phyloP scores from a whole-genome alignment of 1,284 basidiomycete species.

The Irpex lacteus region DNA sequence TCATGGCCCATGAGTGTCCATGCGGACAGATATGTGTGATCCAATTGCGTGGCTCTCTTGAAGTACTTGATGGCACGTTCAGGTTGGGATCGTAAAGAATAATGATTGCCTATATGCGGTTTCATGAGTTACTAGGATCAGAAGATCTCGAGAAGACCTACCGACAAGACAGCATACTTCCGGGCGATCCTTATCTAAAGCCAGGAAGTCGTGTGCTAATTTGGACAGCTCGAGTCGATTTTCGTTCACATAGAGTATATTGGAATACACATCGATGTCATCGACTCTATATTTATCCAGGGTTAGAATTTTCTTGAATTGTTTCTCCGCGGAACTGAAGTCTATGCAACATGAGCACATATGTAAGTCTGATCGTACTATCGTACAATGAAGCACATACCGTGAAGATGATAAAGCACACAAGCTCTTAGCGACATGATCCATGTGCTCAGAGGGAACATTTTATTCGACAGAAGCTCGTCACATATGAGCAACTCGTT shows the following conservation, averaged over 20 bases:
- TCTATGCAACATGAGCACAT: slow-evolving; percentile 45
- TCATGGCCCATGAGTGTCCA: slow-evolving; percentile 99
- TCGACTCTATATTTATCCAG: slow-evolving; percentile 91
- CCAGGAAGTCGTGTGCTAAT: slow-evolving; percentile 89
- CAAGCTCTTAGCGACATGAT: slow-evolving; percentile 84
- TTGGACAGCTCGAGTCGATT: slow-evolving; percentile 86
- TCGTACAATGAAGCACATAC: slow-evolving; percentile 39
- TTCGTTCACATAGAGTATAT: slow-evolving; percentile 95
- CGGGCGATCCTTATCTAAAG: slow-evolving; percentile 86
- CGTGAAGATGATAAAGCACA: slow-evolving; percentile 87
- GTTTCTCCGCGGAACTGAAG: slow-evolving; percentile 78
- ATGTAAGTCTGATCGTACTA: not conserved
- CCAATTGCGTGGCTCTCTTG: slow-evolving; percentile 91
- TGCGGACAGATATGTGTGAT: slow-evolving; percentile 91
- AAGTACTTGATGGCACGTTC: slow-evolving; percentile 97
- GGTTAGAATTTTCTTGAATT: slow-evolving; percentile 80
- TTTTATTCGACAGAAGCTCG: slow-evolving; percentile 63
- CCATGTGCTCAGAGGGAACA: slow-evolving; percentile 85
- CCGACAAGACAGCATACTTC: slow-evolving; percentile 96
- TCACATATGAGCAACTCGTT: slow-evolving; percentile 79
- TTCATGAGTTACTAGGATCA: not conserved
- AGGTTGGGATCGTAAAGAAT: slow-evolving; percentile 90
- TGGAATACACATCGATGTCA: slow-evolving; percentile 95
- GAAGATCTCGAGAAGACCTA: slow-evolving; percentile 34
- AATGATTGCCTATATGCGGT: slow-evolving; percentile 82